Base-by-base conservation (phyloP, 2,329 filamentous ascomycete genomes). In the Xylariaceae sp. region DNA sequence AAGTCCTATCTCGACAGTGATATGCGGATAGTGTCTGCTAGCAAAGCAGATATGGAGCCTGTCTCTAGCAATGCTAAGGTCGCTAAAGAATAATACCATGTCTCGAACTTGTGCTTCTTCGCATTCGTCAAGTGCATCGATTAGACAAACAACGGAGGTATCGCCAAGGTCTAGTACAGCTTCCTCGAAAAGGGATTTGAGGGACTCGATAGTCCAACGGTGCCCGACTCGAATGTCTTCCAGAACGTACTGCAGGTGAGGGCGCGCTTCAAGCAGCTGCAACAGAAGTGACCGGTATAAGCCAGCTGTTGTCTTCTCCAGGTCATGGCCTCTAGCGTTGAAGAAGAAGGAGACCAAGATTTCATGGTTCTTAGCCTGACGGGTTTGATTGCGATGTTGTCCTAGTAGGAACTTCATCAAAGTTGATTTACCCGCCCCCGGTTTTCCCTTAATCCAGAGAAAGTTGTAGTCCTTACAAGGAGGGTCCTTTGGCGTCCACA, bases 261-360 rank as follows among this genome's bases (percentile, higher is more conserved):
- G 66, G 1, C 68, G 58, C 0, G 66, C 60, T 0, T 71, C 31
- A 0, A 85, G 65, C 0, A 85, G 67, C 37, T 85, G 80, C 1
- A 71, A 58, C 0, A 86, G 53, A 0, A 86, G 53, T 0, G 80
- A 80, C 2, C 81, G 73, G 58, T 82, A 84, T 66, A 86, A 73
- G 0, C 83, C 82, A 0, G 67, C 17, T 0, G 74, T 72, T 0
- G 79, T 75, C 53, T 72, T 81, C 46, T 85, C 79, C 6, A 80
- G 65, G 3, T 68, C 34, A 0, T 71, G 64, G 1, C 79, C 79
- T 50, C 78, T 67, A 0, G 79, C 79, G 51, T 82, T 78, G 72
- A 82, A 82, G 71, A 81, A 82, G 65, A 81, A 82, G 0, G 67
- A 70, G 6, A 71, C 53, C 19, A 49, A 47, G 34, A 26, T 12